Evolutionary conservation across 2,329 filamentous ascomycete genomes (phyloP).

Genomic region (Sporothrix protearum): DNA sequence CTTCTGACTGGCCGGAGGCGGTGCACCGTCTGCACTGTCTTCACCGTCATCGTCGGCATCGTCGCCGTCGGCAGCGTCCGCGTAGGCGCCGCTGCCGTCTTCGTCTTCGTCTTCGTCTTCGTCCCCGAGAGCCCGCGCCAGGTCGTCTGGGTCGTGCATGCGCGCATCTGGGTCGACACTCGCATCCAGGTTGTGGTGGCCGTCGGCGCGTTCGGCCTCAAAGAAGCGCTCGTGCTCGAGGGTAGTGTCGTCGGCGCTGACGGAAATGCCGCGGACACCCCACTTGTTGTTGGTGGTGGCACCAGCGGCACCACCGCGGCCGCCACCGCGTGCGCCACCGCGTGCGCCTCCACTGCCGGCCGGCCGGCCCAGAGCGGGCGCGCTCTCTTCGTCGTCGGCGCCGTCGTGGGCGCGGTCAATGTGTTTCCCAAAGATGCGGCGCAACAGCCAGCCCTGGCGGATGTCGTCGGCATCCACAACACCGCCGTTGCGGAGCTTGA

Average conservation of each 20-base stretch:
- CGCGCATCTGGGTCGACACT: conserved; percentile 58
- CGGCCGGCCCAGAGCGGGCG: conserved; percentile 44
- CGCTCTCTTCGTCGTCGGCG: conserved; percentile 57
- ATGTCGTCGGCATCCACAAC: conserved; percentile 89
- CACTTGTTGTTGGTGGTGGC: conserved; percentile 52
- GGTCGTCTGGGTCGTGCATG: conserved; percentile 64
- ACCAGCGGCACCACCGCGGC: conserved; percentile 56
- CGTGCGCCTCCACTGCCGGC: too few relatives aligned
- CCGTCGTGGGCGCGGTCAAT: conserved; percentile 50
- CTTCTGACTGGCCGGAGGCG: conserved; percentile 20
- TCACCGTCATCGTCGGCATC: conserved; percentile 50
- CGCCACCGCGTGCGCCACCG: conserved; percentile 52
- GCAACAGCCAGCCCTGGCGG: conserved; percentile 77
- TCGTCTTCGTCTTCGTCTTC: conserved; percentile 47
- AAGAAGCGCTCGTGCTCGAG: conserved; percentile 41
- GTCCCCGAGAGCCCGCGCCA: conserved; percentile 57
- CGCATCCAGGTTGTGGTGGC: conserved; percentile 45
- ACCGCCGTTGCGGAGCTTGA: conserved; percentile 85
- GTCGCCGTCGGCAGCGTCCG: conserved; percentile 39
- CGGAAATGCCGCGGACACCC: conserved; percentile 60
- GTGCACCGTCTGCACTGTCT: too few relatives aligned
- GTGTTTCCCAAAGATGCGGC: conserved; percentile 67
- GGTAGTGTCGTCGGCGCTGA: conserved; percentile 62
- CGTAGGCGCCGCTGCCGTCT: conserved; percentile 19
- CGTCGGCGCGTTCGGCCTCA: conserved; percentile 34